phyloP scores from a whole-genome alignment of 805 yeast species.

The Sugiyamaella smithiae region DNA sequence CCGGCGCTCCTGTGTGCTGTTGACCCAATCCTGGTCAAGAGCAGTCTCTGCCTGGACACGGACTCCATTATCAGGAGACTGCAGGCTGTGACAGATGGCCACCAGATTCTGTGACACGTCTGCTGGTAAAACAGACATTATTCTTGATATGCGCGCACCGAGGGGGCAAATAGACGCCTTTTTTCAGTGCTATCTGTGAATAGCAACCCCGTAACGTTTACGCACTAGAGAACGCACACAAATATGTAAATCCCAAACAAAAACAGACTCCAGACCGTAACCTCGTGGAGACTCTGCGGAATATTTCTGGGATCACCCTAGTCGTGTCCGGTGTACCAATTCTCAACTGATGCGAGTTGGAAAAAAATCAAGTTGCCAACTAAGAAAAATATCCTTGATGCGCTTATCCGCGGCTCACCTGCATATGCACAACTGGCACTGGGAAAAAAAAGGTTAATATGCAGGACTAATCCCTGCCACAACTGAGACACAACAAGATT shows the following conservation, averaged over 20 bases:
- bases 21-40: conserved; percentile 75
- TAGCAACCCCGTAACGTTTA: no score
- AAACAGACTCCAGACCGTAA: no score
- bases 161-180: not conserved
- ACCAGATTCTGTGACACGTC: conserved; percentile 55
- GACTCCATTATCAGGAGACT: conserved; percentile 71
- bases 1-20: conserved; percentile 49
- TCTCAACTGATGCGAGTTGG: not conserved
- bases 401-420: not conserved
- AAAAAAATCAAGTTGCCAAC: not conserved
- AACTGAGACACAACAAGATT: no score
- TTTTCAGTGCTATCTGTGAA: no score
- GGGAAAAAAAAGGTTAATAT: no score
- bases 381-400: not conserved
- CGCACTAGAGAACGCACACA: no score
- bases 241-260: no score
- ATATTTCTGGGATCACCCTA: no score
- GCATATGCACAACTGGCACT: no score
- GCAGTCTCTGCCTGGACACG: conserved; percentile 77
- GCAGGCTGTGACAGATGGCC: conserved; percentile 60
- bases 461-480: no score
- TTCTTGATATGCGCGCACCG: no score
- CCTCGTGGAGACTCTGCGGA: no score
- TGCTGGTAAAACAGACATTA: conserved; percentile 46
- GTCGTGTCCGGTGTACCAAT: not conserved